Conservation (phyloP, 352 stramenopile species). For the Discostella stelligera region DNA sequence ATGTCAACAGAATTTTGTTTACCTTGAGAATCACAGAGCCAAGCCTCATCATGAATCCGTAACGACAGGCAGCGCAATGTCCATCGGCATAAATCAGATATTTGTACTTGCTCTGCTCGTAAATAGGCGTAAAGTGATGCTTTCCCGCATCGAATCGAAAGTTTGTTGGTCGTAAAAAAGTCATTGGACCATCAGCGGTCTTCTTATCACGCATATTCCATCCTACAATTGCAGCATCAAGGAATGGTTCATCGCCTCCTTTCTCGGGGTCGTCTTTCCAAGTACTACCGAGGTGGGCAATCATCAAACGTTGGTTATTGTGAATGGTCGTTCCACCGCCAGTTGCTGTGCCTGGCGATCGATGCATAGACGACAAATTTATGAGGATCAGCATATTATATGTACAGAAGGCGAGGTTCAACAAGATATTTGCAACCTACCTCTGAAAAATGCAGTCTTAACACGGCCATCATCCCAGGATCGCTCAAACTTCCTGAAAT, state of each 20-base stretch:
- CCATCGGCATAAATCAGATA: constrained; percentile 97
- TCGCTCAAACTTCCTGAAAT: constrained; percentile 95
- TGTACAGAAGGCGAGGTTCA: background rate
- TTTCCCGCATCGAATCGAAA: constrained; percentile 88
- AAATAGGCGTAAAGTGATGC: constrained; percentile 97
- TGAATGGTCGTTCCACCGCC: constrained; percentile 92
- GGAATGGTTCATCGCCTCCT: constrained; percentile 86
- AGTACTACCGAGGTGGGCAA: constrained; percentile 86
- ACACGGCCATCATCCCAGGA: constrained; percentile 93
- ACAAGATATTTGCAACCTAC: constrained; percentile 43
- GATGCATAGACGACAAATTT: constrained; percentile 1
- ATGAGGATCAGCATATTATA: too few relatives aligned
- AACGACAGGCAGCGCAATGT: constrained; percentile 96
- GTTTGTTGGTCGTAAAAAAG: constrained; percentile 87
- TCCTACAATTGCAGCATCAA: constrained; percentile 96
- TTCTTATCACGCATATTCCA: constrained; percentile 98
- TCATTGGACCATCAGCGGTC: constrained; percentile 91
- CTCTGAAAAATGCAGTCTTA: constrained; percentile 96
- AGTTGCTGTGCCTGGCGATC: constrained; percentile 84
- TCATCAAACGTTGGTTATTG: constrained; percentile 95
- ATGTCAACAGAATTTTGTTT: background rate
- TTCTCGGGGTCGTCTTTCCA: constrained; percentile 92
- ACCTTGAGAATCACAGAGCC: constrained; percentile 96
- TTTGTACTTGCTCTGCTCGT: constrained; percentile 96
- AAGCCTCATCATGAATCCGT: constrained; percentile 97